A percentile compares a stretch with the other conserved stretches of the same genome.
phyloP scores from a whole-genome alignment of 2,329 filamentous ascomycete species.

The Trichoderma citrinoviride region DNA sequence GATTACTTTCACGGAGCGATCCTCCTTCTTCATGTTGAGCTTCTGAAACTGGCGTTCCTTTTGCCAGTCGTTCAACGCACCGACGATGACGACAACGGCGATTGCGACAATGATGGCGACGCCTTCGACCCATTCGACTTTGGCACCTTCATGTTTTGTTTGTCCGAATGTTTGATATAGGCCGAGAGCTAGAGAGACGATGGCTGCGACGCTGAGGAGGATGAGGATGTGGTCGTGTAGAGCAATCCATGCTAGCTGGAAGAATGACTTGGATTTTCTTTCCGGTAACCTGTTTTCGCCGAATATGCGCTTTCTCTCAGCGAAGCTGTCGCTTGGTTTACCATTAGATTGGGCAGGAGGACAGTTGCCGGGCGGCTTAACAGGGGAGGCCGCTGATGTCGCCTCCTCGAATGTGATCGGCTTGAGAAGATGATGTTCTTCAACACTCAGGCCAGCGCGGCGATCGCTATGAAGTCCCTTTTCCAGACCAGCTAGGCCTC shows the following conservation, averaged over 20 bases:
- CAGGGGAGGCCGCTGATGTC: background rate
- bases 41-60: conserved; percentile 65
- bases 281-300: conserved; percentile 69
- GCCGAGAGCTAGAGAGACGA: conserved; percentile 63
- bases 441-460: conserved; percentile 63
- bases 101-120: conserved; percentile 51
- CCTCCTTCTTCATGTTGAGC: conserved; percentile 60
- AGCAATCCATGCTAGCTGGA: conserved; percentile 75
- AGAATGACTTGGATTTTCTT: conserved; percentile 69
- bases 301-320: conserved; percentile 67
- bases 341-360: background rate
- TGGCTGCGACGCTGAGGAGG: conserved; percentile 61
- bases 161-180: conserved; percentile 61
- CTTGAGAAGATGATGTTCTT: conserved; percentile 65
- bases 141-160: conserved; percentile 41
- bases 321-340: conserved; percentile 6
- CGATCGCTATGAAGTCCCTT: conserved; percentile 68
- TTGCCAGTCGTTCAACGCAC: conserved; percentile 65
- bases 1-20: conserved; percentile 63
- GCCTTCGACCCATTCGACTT: conserved; percentile 65
- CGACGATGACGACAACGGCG: conserved; percentile 59
- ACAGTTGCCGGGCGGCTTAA: background rate
- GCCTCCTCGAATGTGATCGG: conserved; percentile 66
- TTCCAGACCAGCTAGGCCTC: conserved; percentile 69
- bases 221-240: conserved; percentile 59